Evolutionary conservation across 1,139 yeast species (phyloP).

Genomic region (Tardiomyces blankii): DNA sequence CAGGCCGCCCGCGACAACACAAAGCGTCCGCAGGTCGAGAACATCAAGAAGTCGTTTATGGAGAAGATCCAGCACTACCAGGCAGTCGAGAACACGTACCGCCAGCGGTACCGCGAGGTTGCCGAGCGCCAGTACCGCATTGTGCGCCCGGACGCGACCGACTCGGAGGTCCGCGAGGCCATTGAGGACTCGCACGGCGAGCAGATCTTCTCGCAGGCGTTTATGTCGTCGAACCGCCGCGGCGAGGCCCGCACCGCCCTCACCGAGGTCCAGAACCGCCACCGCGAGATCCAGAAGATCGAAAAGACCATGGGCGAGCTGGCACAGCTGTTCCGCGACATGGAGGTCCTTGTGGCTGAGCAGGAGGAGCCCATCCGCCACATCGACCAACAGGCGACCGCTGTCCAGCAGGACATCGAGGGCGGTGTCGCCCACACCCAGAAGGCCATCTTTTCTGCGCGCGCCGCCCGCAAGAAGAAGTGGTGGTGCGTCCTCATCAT

Average conservation of each 20-base stretch:
- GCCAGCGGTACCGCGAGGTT: constrained; percentile 74
- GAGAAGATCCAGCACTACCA: constrained; percentile 79
- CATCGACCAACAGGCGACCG: constrained; percentile 68
- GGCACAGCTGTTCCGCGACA: constrained; percentile 87
- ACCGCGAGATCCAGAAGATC: constrained; percentile 87
- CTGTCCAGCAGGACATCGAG: constrained; percentile 85
- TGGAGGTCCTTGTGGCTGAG: constrained; percentile 94
- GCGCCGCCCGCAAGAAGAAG: constrained; percentile 85
- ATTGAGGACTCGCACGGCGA: constrained; percentile 77
- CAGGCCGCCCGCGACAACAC: constrained; percentile 61
- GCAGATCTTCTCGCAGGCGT: constrained; percentile 90
- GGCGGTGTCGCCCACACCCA: constrained; percentile 92
- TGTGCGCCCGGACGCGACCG: constrained; percentile 88
- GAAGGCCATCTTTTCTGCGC: constrained; percentile 81
- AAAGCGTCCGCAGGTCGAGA: constrained; percentile 84
- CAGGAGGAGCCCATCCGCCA: constrained; percentile 85
- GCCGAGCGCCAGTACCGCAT: constrained; percentile 91
- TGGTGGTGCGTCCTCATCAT: constrained; percentile 73
- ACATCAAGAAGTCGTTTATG: constrained; percentile 76
- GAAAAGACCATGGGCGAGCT: constrained; percentile 95
- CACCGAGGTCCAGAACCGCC: constrained; percentile 93
- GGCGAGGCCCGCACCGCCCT: constrained; percentile 96
- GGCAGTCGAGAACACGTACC: constrained; percentile 75
- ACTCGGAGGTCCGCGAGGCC: constrained; percentile 72
- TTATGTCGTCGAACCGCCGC: constrained; percentile 82